These are phyloP conservation scores for Cryptosporidium xiaoi DNA, from an alignment of 169 alveolate genomes.

Conservation along the genomic window DNA sequence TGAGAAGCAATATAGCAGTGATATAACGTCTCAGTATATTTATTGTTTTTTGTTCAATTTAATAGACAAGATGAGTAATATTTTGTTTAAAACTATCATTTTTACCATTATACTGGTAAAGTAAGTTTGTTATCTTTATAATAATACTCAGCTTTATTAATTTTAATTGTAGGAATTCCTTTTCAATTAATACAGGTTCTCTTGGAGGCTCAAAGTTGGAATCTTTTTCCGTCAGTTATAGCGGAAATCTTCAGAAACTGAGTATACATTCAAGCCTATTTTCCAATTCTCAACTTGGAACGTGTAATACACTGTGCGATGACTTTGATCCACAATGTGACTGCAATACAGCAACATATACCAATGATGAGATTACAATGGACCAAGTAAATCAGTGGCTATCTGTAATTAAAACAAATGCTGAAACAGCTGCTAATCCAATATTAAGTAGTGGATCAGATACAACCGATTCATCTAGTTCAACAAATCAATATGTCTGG, in stretches of 20 bases:
- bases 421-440: conserved; percentile 55
- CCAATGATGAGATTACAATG: conserved; percentile 42
- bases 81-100: too few species aligned
- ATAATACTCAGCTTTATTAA: too few species aligned
- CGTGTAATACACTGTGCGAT: conserved; percentile 70
- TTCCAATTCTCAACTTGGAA: conserved; percentile 5
- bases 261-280: conserved; percentile 34
- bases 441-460: background rate
- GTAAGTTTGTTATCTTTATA: too few species aligned
- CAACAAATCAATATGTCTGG: conserved; percentile 44
- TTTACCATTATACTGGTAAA: too few species aligned
- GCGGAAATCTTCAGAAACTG: conserved; percentile 23
- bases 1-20: too few species aligned
- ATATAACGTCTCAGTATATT: too few species aligned
- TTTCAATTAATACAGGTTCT: background rate
- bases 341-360: conserved; percentile 20
- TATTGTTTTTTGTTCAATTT: too few species aligned
- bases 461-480: conserved; percentile 12
- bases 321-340: conserved; percentile 70
- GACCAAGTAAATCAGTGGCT: conserved; percentile 59
- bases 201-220: conserved; percentile 14
- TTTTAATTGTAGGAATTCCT: too few species aligned
- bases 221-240: conserved; percentile 28
- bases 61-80: too few species aligned
- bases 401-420: conserved; percentile 18